Conservation (phyloP, 163 green algal genomes). For the Scenedesmus sp. region DNA sequence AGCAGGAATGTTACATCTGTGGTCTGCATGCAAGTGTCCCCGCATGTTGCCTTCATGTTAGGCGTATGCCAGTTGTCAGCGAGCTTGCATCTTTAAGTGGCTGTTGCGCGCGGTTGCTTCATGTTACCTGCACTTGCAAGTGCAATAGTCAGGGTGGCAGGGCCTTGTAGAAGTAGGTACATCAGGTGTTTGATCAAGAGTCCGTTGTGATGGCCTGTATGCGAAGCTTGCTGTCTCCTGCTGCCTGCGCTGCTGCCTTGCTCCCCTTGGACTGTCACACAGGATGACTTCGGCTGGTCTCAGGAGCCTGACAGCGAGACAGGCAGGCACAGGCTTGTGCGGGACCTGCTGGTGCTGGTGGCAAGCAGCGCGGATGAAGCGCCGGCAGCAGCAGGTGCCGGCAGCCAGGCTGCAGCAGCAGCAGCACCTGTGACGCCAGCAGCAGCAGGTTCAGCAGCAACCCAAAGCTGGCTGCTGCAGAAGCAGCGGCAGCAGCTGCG, state of each 20-base stretch:
- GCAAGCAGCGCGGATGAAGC: background rate
- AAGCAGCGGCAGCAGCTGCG: slow-evolving; percentile 7
- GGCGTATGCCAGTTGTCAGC: too few relatives aligned
- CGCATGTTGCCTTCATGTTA: background rate
- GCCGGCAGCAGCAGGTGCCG: background rate
- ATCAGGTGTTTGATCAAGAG: background rate
- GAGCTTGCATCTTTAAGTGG: too few relatives aligned
- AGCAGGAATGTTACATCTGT: too few relatives aligned
- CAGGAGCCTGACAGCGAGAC: background rate
- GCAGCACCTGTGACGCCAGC: slow-evolving; percentile 18
- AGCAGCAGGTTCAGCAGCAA: background rate
- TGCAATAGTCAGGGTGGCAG: background rate
- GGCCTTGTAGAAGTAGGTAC: background rate
- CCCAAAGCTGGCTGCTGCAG: background rate
- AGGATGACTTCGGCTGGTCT: background rate
- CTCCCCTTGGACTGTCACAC: background rate
- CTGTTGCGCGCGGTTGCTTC: background rate
- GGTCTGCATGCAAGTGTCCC: too few relatives aligned
- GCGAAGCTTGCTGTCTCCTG: background rate
- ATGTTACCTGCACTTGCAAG: background rate
- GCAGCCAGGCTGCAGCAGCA: background rate
- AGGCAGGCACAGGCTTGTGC: slow-evolving; percentile 14
- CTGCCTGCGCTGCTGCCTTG: background rate
- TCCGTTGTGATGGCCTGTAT: too few relatives aligned
- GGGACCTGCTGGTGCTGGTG: slow-evolving; percentile 22